Base-by-base conservation (phyloP, 176 grass and related monocot species). In the Musa acuminata region DNA sequence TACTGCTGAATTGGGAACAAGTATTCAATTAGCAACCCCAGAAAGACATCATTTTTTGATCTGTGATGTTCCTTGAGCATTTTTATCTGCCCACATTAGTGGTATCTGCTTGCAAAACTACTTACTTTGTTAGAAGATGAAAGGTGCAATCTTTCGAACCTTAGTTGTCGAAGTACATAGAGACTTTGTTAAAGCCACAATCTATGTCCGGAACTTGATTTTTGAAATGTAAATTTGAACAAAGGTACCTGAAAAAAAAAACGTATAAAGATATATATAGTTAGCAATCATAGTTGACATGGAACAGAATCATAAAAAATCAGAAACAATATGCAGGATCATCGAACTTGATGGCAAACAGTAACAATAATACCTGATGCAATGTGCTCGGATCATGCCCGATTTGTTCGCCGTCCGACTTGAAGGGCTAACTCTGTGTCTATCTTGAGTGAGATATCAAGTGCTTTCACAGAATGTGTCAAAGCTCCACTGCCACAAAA, bases 401-500 rank as follows among this genome's bases (percentile, higher is more conserved):
- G 95, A 23, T 93, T 98, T 35, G 95, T 99, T 8, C 95, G 90
- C 74, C 86, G 84, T 85, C 95, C 95, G 22, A 94, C 90, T 83
- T 99, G 86, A 80, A 94, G 90, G 22, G 95, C 90, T 8, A 99
- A 88, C 52, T 99, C 88, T 8, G 90, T 99, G 59, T 99, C 95
- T 79, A 91, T 89, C 87, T 99, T 99, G 0, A 99, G 82, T 43
- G 88, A 94, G 57, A 99, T 99, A 80, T 99, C 95, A 13, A 99
- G 84, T 24, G 95, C 95, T 82, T 91, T 99, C 49, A 99, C 90
- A n/a, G 95, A 99, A 70, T 94, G 95, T 0, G 95, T 99, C 73
- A 94, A 77, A 52, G 95, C 95, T 81, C 95, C 95, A 49, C 95
- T 99, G 91, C 43, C 52, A 51, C 64, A 24, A 20, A 19, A 77